Evolutionary conservation across 1,284 basidiomycete species (phyloP).

Genomic region (Laetiporus sulphureus): DNA sequence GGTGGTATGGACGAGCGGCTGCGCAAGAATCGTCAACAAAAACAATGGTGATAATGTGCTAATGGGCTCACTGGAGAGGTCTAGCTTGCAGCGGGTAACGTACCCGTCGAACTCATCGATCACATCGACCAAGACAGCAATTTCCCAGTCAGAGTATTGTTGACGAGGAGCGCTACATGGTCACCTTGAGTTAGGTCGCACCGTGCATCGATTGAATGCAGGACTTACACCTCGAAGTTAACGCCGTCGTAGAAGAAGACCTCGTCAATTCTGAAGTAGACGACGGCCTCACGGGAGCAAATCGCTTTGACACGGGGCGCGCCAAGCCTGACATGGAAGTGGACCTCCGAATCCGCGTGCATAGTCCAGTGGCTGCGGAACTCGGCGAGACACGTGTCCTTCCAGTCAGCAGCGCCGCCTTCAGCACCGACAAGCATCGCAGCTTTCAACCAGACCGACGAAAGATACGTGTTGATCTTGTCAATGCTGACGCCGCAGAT

Average conservation of each 20-base stretch:
- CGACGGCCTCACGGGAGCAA: constrained; percentile 25
- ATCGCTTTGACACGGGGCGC: constrained; percentile 23
- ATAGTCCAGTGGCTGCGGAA: constrained; percentile 15
- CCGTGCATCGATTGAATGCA: neutral
- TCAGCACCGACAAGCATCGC: constrained; percentile 12
- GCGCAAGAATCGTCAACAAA: neutral
- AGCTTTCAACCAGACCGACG: constrained; percentile 24
- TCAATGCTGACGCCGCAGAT: constrained; percentile 21
- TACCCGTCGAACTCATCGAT: constrained; percentile 15
- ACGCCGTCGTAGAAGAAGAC: constrained; percentile 18
- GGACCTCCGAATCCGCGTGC: constrained; percentile 9
- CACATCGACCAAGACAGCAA: constrained; percentile 25
- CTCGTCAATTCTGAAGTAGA: constrained; percentile 24
- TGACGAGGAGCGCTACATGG: constrained; percentile 6
- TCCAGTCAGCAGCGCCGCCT: constrained; percentile 7
- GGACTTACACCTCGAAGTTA: constrained; percentile 18
- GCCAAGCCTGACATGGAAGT: constrained; percentile 23
- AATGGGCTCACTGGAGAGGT: constrained; percentile 20
- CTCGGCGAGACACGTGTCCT: constrained; percentile 21
- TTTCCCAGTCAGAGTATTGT: constrained; percentile 21
- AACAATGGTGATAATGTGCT: neutral
- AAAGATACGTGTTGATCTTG: constrained; percentile 25
- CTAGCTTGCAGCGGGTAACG: constrained; percentile 17
- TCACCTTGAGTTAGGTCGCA: neutral
- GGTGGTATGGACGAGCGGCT: constrained; percentile 24